Base-by-base conservation (phyloP, 352 stramenopile genomes). In the Globisporangium heterothallicum region DNA sequence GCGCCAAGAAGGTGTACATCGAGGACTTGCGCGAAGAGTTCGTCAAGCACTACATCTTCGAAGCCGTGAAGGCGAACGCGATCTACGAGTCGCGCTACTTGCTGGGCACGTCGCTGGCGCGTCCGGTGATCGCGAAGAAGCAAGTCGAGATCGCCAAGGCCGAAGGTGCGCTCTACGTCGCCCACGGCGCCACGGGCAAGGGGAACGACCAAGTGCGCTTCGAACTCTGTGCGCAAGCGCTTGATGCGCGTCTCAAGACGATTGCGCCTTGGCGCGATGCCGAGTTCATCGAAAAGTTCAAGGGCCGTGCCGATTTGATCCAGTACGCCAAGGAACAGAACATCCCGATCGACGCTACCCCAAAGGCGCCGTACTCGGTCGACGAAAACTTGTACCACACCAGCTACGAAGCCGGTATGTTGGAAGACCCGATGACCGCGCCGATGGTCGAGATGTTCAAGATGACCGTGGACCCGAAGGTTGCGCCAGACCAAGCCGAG, bases 381-480 rank as follows among this genome's bases (percentile, higher is more conserved):
- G 97, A 99, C 66, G 97, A 99, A 68, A 99, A 99, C 72, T 66
- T 99, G 43, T 98, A 98, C 80, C 97, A 99, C 78, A 99, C 95
- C 27, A 98, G 88, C 50, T 99, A 98, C 80, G 97, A 99, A 68
- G 95, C 82, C 42, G 96, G 96, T 26, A 92, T 92, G 77, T 81
- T 99, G 1, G 97, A 99, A 67, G 88, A 98, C 64, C 88, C 86
- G 9, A 96, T 95, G 73, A 95, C 78, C n/a, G 73, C 75, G 34
- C 91, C 94, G 19, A 94, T 97, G 56, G 83, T 95, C 58, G 74
- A 78, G 62, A 99, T 99, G 95, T 99, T 98, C 78, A 98, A 98
- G 85, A 98, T 98, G 94, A 99, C 94, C 29, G 78, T 94, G 32
- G 92, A 97, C 66, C 96, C 96, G 19, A 93, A 98, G 78, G 84